Conservation (phyloP, 352 stramenopile species). For the Pythium phragmiticola region DNA sequence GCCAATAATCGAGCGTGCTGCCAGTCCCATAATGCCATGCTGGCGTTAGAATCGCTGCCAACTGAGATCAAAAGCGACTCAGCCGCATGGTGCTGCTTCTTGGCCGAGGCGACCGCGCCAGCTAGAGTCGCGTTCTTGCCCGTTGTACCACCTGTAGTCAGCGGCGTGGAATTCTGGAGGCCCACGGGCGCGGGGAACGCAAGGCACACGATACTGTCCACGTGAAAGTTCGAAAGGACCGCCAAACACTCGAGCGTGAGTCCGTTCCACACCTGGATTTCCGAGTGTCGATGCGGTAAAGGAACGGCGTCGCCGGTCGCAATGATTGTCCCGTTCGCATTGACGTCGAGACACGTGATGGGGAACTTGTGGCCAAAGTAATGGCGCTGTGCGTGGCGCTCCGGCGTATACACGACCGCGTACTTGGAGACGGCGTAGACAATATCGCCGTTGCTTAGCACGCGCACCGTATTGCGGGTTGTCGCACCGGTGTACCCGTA, state of each 20-base stretch:
- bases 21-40: slow-evolving; percentile 85
- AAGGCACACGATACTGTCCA: slow-evolving; percentile 48
- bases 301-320: slow-evolving; percentile 50
- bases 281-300: slow-evolving; percentile 28
- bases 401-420: slow-evolving; percentile 65
- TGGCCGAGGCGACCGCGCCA: slow-evolving; percentile 41
- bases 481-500: slow-evolving; percentile 59
- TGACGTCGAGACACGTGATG: slow-evolving; percentile 67
- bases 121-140: slow-evolving; percentile 29
- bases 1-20: slow-evolving; percentile 54
- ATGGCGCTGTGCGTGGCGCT: slow-evolving; percentile 62
- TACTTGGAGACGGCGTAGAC: slow-evolving; percentile 80
- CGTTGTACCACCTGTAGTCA: slow-evolving; percentile 36
- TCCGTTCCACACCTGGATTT: slow-evolving; percentile 77
- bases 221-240: slow-evolving; percentile 63
- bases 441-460: slow-evolving; percentile 51
- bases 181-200: slow-evolving; percentile 55
- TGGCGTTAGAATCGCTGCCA: slow-evolving; percentile 53
- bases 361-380: slow-evolving; percentile 60
- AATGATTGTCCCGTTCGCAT: slow-evolving; percentile 55
- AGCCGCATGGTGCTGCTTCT: slow-evolving; percentile 61
- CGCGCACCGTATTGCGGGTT: slow-evolving; percentile 45
- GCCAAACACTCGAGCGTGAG: slow-evolving; percentile 66
- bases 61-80: slow-evolving; percentile 62
- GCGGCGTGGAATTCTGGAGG: slow-evolving; percentile 16